Evolutionary conservation across 768 basidiomycete species (phyloP), one percentile per base, ranked within the genome.

Genomic region (Podaxis pistillaris): DNA sequence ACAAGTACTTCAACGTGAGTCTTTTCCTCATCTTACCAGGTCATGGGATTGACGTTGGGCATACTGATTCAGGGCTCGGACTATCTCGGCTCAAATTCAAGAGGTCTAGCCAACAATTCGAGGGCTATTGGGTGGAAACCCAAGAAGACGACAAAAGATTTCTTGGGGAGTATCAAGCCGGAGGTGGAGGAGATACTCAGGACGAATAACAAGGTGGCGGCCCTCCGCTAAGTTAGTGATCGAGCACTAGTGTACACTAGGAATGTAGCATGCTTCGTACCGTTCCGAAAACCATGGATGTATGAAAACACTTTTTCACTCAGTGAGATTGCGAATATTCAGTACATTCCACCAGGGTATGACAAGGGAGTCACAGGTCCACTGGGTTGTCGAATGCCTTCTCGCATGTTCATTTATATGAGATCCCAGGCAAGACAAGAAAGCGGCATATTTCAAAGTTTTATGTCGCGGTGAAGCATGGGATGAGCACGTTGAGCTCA

Each of bases 71-170:
- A 67, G 66, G 66, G 64, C n/a, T 63, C 47, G n/a, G 12, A 53
- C 26, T 65, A 65, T 40, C 44, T 65, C 13, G 66, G 66, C 3
- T 37, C 75, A 2, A 84, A 85, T 64, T 76, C 81, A 3, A 76
- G 82, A 15, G 79, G 78, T 65, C 73, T 72, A 28, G 77, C 78
- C 0, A 79, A 80, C 46, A 73, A 81, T 56, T 74, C 76, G 1
- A 73, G 74, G 47, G 68, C 71, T 12, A 66, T 86, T 49, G 84
- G 86, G 13, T 86, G 85, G 86, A 79, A 78, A 60, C 83, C 86
- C 9, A 76, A 65, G 60, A 77, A 76, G 66, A 79, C 72, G 13
- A 83, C 78, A 9, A 69, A 77, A 58, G 84, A 86, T 68, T 78
- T 86, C 74, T 65, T 86, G 12, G 72, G 70, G 40, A 83, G 79